Evolutionary conservation across 139 green algal genomes (phyloP).

Genomic region (Chlamydomonas incerta): DNA sequence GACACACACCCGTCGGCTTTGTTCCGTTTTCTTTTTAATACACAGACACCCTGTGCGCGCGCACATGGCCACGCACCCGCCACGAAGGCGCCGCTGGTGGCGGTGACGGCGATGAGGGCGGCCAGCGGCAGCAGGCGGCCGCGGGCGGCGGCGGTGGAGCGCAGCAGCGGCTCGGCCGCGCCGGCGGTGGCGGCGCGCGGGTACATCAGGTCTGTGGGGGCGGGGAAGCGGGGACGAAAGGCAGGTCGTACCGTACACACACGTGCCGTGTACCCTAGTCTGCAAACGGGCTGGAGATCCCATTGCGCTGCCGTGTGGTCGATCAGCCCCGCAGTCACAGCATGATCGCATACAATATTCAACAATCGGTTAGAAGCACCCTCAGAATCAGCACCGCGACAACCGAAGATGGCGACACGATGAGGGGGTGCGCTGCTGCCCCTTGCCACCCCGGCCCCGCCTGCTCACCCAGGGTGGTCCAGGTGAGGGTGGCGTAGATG

Average conservation of each 20-base stretch:
- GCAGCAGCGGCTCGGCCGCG: background rate
- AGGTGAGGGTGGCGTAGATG: constrained; percentile 94
- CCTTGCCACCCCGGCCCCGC: background rate
- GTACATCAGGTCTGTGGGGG: constrained; percentile 31
- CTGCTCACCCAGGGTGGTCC: constrained; percentile 84
- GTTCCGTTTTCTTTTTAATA: no score
- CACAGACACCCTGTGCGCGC: no score
- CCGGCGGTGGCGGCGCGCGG: constrained; percentile 28
- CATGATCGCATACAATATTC: no score
- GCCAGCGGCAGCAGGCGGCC: constrained; percentile 76
- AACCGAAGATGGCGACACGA: no score
- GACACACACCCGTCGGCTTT: no score
- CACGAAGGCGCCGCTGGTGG: constrained; percentile 90
- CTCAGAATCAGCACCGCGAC: no score
- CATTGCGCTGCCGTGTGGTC: no score
- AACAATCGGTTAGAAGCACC: no score
- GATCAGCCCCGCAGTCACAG: no score
- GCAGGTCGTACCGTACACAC: no score
- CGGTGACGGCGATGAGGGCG: constrained; percentile 91
- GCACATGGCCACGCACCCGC: constrained; percentile 53
- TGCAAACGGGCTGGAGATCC: no score
- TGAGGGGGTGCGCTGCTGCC: background rate
- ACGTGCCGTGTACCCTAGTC: no score
- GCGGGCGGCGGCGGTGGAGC: constrained; percentile 56
- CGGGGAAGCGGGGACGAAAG: background rate